These are phyloP conservation scores for Neurospora sp. DNA, from an alignment of 495 filamentous ascomycete species.

Conservation along the genomic window DNA sequence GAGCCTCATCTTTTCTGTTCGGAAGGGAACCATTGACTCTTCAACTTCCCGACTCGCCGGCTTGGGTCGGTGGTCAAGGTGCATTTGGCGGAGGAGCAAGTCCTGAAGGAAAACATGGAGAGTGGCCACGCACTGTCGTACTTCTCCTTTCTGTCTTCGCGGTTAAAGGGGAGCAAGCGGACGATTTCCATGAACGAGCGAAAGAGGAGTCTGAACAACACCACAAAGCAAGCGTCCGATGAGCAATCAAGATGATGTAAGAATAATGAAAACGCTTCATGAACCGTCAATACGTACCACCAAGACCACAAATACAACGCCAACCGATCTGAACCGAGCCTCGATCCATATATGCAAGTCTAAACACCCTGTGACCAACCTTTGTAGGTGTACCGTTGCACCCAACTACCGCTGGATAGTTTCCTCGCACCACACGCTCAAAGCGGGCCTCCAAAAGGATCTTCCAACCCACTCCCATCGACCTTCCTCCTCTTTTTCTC, in stretches of 20 bases:
- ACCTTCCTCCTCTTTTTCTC: constrained; percentile 52
- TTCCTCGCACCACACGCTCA: background rate
- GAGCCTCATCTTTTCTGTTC: background rate
- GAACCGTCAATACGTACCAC: background rate
- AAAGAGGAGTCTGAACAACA: background rate
- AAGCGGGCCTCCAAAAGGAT: constrained; percentile 43
- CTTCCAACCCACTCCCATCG: constrained; percentile 43
- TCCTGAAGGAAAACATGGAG: background rate
- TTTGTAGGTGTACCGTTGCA: background rate
- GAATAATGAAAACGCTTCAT: background rate
- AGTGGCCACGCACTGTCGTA: background rate
- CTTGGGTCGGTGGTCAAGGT: background rate
- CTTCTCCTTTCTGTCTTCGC: no score
- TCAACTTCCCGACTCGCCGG: background rate
- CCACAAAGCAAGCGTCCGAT: background rate
- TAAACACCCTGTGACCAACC: background rate
- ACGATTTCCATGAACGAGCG: background rate
- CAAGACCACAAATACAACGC: background rate
- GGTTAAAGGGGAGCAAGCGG: background rate
- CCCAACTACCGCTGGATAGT: background rate
- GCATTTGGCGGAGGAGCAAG: background rate
- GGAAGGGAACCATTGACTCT: background rate
- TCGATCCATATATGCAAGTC: background rate
- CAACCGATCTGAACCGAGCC: background rate
- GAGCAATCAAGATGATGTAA: background rate